phyloP scores from a whole-genome alignment of 768 basidiomycete genomes.

The Pleurotus sapidus region DNA sequence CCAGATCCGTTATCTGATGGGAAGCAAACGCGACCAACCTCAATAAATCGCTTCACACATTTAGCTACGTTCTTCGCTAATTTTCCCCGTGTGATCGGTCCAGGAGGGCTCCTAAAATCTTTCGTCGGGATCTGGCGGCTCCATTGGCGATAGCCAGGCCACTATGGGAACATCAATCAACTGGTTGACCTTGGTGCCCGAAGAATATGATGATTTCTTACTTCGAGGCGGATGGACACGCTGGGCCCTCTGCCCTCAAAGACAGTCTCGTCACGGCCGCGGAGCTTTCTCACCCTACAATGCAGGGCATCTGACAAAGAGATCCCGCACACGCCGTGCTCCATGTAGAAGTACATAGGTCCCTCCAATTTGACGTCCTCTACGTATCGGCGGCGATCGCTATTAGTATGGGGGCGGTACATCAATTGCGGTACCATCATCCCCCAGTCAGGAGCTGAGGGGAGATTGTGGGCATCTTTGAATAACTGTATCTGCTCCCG shows the following conservation, averaged over 20 bases:
- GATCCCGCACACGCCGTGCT: constrained; percentile 47
- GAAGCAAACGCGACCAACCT: constrained; percentile 33
- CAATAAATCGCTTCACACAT: constrained; percentile 67
- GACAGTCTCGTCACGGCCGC: constrained; percentile 59
- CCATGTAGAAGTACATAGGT: constrained; percentile 62
- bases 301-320: constrained; percentile 61
- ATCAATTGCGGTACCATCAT: constrained; percentile 69
- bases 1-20: neutral
- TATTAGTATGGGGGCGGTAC: constrained; percentile 76
- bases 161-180: constrained; percentile 37
- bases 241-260: constrained; percentile 75
- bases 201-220: too few relatives aligned
- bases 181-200: too few relatives aligned
- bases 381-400: constrained; percentile 74
- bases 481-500: constrained; percentile 45
- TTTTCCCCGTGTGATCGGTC: constrained; percentile 73
- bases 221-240: constrained; percentile 73
- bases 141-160: constrained; percentile 80
- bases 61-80: constrained; percentile 80
- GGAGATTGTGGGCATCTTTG: constrained; percentile 35
- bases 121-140: constrained; percentile 80
- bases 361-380: constrained; percentile 61
- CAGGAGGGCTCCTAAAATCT: constrained; percentile 76
- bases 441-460: constrained; percentile 29
- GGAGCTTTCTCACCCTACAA: constrained; percentile 53